Base-by-base conservation (phyloP, 2,329 filamentous ascomycete genomes). In the Paecilomyces fulvus region DNA sequence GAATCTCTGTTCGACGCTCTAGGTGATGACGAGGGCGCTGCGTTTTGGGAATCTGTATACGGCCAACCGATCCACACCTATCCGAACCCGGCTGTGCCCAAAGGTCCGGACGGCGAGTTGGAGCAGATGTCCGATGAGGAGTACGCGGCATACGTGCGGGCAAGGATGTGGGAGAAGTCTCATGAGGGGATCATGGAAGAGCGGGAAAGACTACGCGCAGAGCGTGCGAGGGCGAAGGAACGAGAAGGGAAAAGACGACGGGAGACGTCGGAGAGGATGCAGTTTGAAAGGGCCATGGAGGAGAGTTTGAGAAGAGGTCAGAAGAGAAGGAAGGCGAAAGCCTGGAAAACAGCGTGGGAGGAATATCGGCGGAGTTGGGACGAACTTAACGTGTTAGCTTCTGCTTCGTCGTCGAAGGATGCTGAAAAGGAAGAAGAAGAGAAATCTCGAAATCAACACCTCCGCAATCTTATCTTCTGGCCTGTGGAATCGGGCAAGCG, bases 1-100 rank as follows among this genome's bases (percentile, higher is more conserved):
- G 90, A 95, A 71, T 96, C 91, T 0, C 85, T 99, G 4, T 97
- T 97, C 75, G 94, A 99, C 71, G 94, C 94, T 30, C 87, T 99
- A 73, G 92, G 91, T 37, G 94, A 99, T 72, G 92, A 97, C 68
- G 94, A 99, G 74, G 94, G 92, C 51, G 94, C 94, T 1, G 83
- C 85, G 7, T 99, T 94, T 76, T 99, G 94, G 94, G 88, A 96
- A 71, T 84, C 84, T 14, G 89, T 99, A n/a, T 99, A 97, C 73
- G 92, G 91, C 0, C 92, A 97, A 70, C 92, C 94, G 0, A 88
- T 97, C 52, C 91, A 96, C 72, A 83, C 84, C 6, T 96, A 95
- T 69, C 70, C 83, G 0, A 78, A 81, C 25, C 78, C 79, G 0
- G 72, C 75, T 49, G 66, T 67, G 1, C 64, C 72, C 61, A 66